Evolutionary conservation across 352 stramenopile genomes (phyloP).

Genomic region (Globisporangium solare): DNA sequence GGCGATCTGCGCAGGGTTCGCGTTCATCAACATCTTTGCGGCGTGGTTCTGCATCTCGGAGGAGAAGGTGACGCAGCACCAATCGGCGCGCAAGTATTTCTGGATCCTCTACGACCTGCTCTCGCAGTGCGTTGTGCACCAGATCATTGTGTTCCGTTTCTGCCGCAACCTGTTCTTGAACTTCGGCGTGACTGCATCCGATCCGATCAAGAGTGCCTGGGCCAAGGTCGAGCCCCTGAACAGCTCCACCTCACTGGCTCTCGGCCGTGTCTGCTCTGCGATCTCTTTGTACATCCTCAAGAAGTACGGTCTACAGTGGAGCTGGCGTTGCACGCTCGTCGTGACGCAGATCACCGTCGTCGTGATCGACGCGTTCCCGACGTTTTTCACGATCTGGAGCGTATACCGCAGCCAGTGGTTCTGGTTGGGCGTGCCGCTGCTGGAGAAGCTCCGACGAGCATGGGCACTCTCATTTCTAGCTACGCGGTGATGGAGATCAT

Average conservation of each 20-base stretch:
- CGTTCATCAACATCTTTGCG: constrained; percentile 12
- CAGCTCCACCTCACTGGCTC: constrained; percentile 11
- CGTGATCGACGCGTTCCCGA: constrained; percentile 15
- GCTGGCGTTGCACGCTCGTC: constrained; percentile 15
- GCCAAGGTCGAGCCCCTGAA: constrained; percentile 14
- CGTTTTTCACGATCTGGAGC: constrained; percentile 16
- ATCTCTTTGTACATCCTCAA: constrained; percentile 15
- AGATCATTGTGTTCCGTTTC: constrained; percentile 20
- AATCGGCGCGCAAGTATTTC: constrained; percentile 10
- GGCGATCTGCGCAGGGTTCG: constrained; percentile 9
- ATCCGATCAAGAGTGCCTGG: constrained; percentile 16
- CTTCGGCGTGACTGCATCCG: constrained; percentile 9
- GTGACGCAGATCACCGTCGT: constrained; percentile 15
- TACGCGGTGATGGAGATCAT: constrained; percentile 22
- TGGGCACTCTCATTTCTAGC: constrained; percentile 15
- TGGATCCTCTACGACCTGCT: constrained; percentile 13
- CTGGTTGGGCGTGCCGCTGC: constrained; percentile 14
- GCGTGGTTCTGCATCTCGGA: constrained; percentile 19
- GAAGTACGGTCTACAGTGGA: constrained; percentile 20
- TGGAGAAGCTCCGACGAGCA: constrained; percentile 18
- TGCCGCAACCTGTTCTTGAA: constrained; percentile 15
- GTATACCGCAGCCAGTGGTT: constrained; percentile 22
- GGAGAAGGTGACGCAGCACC: constrained; percentile 1
- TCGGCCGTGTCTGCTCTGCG: constrained; percentile 11
- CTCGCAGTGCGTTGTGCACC: constrained; percentile 15